Conservation (phyloP, 495 filamentous ascomycete genomes). For the Annulohypoxylon bovei region DNA sequence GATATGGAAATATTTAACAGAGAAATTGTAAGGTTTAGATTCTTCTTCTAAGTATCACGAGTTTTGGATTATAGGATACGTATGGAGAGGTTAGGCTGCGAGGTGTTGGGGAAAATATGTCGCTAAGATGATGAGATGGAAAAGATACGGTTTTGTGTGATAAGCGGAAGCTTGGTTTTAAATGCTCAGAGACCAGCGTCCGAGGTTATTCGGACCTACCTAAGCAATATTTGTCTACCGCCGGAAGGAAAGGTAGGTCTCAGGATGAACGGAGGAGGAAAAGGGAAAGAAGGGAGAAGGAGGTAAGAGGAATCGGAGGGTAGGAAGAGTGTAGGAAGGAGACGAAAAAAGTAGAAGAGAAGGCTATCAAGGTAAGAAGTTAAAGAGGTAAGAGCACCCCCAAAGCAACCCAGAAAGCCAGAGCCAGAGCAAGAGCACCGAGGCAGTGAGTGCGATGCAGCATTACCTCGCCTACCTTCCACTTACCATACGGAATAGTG, state of each 20-base stretch:
- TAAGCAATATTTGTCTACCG: constrained; percentile 10
- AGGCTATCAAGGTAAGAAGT: constrained; percentile 26
- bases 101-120: constrained; percentile 6
- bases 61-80: constrained; percentile 10
- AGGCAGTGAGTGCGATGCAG: constrained; percentile 24
- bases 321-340: background rate
- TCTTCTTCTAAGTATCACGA: constrained; percentile 9
- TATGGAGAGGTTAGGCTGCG: background rate
- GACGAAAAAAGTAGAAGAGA: constrained; percentile 16
- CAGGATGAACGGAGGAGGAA: background rate
- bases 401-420: too few relatives aligned
- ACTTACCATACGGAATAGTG: background rate
- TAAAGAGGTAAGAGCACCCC: constrained; percentile 1
- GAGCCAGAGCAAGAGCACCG: too few relatives aligned
- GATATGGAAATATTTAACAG: constrained; percentile 28
- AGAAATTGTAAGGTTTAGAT: background rate
- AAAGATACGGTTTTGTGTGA: constrained; percentile 3
- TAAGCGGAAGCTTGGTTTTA: background rate
- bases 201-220: constrained; percentile 24
- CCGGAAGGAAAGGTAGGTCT: constrained; percentile 16
- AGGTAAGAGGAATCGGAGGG: constrained; percentile 21
- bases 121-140: background rate
- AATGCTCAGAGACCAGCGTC: constrained; percentile 6
- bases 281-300: constrained; percentile 3
- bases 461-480: constrained; percentile 17